phyloP scores from a whole-genome alignment of 805 yeast species.

The Scheffersomyces stipitis region DNA sequence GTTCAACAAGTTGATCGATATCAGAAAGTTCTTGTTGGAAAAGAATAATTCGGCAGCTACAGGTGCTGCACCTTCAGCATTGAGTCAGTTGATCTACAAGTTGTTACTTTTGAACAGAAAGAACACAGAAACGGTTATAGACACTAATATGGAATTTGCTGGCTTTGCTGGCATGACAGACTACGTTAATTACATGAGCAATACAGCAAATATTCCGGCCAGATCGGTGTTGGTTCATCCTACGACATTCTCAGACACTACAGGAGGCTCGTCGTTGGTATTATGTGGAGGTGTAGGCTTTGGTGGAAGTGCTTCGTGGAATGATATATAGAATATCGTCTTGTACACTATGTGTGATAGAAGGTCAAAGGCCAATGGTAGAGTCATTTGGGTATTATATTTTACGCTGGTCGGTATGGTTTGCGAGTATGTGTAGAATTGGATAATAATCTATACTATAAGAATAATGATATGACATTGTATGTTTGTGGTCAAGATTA shows the following conservation, averaged over 20 bases:
- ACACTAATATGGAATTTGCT: neutral
- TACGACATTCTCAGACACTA: slow-evolving; percentile 11
- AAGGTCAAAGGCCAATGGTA: neutral
- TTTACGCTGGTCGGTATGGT: too few relatives aligned
- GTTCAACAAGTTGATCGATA: slow-evolving; percentile 16
- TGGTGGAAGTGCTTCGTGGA: slow-evolving; percentile 12
- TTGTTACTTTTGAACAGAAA: neutral
- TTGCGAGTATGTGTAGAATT: too few relatives aligned
- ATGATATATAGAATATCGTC: slow-evolving; percentile 10
- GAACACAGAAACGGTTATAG: neutral
- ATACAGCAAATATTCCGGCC: neutral
- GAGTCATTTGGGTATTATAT: too few relatives aligned
- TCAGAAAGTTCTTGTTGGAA: slow-evolving; percentile 10
- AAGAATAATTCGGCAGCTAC: neutral
- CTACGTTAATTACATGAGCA: neutral
- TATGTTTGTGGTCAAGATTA: too few relatives aligned
- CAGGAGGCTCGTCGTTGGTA: slow-evolving; percentile 15
- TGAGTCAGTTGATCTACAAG: slow-evolving; percentile 2
- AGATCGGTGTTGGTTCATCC: neutral
- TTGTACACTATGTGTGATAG: too few relatives aligned
- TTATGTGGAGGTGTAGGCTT: slow-evolving; percentile 19
- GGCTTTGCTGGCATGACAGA: neutral
- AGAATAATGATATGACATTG: too few relatives aligned
- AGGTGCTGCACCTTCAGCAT: neutral
- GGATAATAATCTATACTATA: too few relatives aligned